Percentiles rank a stretch among this genome's conserved stretches.
phyloP scores from a whole-genome alignment of 2,329 filamentous ascomycete genomes.

The Simplicillium sp. region DNA sequence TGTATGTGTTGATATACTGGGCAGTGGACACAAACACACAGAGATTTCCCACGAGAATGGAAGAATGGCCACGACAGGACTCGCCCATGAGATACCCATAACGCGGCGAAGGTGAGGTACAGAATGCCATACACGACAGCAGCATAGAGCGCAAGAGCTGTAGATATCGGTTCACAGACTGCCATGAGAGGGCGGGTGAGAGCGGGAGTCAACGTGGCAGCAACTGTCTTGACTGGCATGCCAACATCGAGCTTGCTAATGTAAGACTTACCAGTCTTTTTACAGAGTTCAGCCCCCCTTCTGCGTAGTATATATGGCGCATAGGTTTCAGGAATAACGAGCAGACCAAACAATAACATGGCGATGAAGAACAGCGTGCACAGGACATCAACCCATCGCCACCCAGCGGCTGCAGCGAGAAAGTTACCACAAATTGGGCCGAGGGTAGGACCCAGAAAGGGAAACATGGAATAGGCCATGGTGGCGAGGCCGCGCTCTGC shows the following conservation, averaged over 20 bases:
- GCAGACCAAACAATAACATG: conserved; percentile 23
- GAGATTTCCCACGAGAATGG: too few species aligned
- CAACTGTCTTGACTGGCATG: conserved; percentile 17
- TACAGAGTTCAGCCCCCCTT: conserved; percentile 10
- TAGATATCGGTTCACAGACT: conserved; percentile 60
- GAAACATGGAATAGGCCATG: conserved; percentile 52
- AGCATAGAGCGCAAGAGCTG: conserved; percentile 55
- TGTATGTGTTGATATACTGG: too few species aligned
- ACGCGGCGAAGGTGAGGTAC: conserved; percentile 49
- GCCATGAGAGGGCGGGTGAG: conserved; percentile 55
- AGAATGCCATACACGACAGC: conserved; percentile 48
- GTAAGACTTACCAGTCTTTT: conserved; percentile 10
- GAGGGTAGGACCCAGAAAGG: conserved; percentile 53
- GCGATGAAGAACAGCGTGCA: conserved; percentile 30
- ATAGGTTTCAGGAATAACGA: conserved; percentile 28
- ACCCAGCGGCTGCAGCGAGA: conserved; percentile 50
- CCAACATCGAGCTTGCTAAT: conserved; percentile 30
- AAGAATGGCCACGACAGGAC: too few species aligned
- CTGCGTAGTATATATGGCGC: conserved; percentile 17
- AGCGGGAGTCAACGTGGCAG: conserved; percentile 34
- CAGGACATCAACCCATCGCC: conserved; percentile 48
- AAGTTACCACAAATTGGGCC: conserved; percentile 58
- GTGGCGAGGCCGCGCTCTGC: conserved; percentile 45
- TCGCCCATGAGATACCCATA: too few species aligned
- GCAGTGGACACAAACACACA: too few species aligned